A percentile compares a stretch with the other conserved stretches of the same genome.
phyloP scores from a whole-genome alignment of 2,329 filamentous ascomycete species.

The Aureobasidium sp. region DNA sequence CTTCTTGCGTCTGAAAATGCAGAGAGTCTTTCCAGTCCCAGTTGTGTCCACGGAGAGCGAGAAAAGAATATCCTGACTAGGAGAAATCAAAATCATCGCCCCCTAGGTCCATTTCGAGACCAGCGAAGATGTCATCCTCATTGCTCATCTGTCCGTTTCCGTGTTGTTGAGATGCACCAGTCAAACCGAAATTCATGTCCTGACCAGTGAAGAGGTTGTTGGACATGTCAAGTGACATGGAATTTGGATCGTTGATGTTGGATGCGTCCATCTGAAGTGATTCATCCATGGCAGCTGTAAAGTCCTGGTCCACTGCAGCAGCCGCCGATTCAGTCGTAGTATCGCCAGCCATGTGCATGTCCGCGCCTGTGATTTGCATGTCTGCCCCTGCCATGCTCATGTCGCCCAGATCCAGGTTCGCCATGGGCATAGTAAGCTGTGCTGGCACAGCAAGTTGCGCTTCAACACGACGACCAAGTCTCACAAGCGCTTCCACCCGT shows the following conservation, averaged over 20 bases:
- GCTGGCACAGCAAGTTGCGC: conserved; percentile 51
- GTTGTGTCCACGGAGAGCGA: not conserved
- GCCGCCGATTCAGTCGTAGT: not conserved
- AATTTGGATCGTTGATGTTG: conserved; percentile 14
- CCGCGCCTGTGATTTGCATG: not conserved
- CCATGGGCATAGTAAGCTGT: conserved; percentile 30
- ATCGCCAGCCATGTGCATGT: not conserved
- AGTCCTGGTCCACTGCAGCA: not conserved
- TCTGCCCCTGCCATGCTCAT: conserved; percentile 20
- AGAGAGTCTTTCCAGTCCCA: not conserved
- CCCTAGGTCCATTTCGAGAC: conserved; percentile 26
- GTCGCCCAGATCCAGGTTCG: conserved; percentile 25
- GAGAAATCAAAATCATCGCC: conserved; percentile 26
- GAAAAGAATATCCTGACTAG: not conserved
- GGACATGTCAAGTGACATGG: conserved; percentile 16
- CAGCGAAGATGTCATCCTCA: conserved; percentile 36
- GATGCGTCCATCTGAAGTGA: conserved; percentile 4
- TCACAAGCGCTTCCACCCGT: conserved; percentile 40
- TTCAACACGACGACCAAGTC: conserved; percentile 24
- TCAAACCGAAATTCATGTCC: conserved; percentile 21
- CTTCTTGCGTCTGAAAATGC: not conserved
- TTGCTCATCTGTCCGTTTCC: conserved; percentile 21
- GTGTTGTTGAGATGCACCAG: conserved; percentile 21
- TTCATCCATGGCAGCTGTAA: conserved; percentile 4
- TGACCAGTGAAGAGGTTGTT: conserved; percentile 14